Evolutionary conservation across 1,284 basidiomycete species (phyloP), one percentile per base, ranked within the genome.

Genomic region (Anthracocystis walkeri): DNA sequence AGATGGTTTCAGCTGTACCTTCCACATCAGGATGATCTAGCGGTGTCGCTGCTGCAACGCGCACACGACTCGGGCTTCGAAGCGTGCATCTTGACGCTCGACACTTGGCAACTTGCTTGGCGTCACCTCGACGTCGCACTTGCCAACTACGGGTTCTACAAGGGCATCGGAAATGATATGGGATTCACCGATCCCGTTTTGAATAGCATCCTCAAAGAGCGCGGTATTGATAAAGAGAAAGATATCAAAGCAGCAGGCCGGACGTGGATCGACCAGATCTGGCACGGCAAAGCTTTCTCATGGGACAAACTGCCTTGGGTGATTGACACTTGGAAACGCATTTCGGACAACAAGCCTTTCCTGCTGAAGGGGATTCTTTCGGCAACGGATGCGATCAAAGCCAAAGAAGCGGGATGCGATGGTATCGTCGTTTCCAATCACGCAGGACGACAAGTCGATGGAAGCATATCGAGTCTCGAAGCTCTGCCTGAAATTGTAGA

Each of bases 1-100:
- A 87, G 92, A 27, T 94, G 90, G 90, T 94, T 89, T 85, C 92
- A 94, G 84, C 88, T 94, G 8, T 94, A 94, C 84, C 92, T 89
- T 86, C 88, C 89, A 3, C 89, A 89, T 71, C 79, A 82, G 45
- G 77, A 82, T 51, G 81, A 81, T 56, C 69, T 86, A 7, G 81
- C 66, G 27, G 78, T 87, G 27, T 88, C 87, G 54, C 84, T 89
- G 5, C 82, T 89, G 16, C 85, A 87, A 51, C 84, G 89, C 11
- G 89, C 88, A 0, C 88, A 87, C 86, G 87, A 88, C 57, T 84
- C 84, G 14, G 88, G 89, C 1, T 89, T 88, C 83, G 87, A 88
- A 77, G 76, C 78, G 16, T 74, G 85, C 58, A 82, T 87, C 44
- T 71, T 90, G 85, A 90, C 90, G 0, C 87, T 90, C 18, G 90